Evolutionary conservation across 352 stramenopile species (phyloP).

Genomic region (Phytophthora aleatoria): DNA sequence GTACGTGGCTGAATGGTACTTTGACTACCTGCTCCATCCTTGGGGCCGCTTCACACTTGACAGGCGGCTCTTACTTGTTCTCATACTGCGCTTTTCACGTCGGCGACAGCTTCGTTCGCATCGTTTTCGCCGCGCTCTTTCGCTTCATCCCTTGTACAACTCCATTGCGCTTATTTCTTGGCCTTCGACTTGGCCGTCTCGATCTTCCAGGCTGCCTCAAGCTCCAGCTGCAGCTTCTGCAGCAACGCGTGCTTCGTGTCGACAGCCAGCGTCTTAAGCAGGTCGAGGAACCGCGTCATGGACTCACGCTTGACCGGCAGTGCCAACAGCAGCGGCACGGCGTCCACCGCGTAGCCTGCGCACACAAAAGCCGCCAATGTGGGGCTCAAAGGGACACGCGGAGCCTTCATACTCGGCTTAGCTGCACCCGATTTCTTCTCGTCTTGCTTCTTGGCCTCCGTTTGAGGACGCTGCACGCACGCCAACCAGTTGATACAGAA

Average conservation of each 20-base stretch:
- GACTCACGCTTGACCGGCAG: constrained; percentile 25
- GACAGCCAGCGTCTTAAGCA: constrained; percentile 26
- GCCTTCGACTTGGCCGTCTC: constrained; percentile 15
- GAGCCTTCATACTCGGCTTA: background rate
- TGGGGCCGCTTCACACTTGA: constrained; percentile 4
- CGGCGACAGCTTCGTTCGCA: constrained; percentile 35
- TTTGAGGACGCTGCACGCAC: constrained; percentile 31
- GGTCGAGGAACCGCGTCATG: constrained; percentile 26
- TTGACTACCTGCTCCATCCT: constrained; percentile 24
- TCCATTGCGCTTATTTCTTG: constrained; percentile 22
- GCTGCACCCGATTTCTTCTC: background rate
- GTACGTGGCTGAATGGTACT: constrained; percentile 26
- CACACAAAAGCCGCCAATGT: constrained; percentile 29
- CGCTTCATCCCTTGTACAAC: constrained; percentile 21
- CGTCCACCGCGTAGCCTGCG: constrained; percentile 29
- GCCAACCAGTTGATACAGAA: constrained; percentile 37
- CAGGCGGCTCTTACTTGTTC: constrained; percentile 4
- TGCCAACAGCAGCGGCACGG: constrained; percentile 27
- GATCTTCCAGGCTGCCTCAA: constrained; percentile 19
- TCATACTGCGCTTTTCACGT: constrained; percentile 26
- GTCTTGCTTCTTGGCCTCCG: constrained; percentile 8
- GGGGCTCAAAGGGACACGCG: constrained; percentile 22
- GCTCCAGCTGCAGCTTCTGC: constrained; percentile 31
- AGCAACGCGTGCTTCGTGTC: constrained; percentile 34
- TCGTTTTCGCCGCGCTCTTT: constrained; percentile 14